A percentile compares a stretch with the other conserved stretches of the same genome.
These are phyloP conservation scores for Yarrowia sp. DNA, from an alignment of 805 yeast genomes.

Conservation along the genomic window DNA sequence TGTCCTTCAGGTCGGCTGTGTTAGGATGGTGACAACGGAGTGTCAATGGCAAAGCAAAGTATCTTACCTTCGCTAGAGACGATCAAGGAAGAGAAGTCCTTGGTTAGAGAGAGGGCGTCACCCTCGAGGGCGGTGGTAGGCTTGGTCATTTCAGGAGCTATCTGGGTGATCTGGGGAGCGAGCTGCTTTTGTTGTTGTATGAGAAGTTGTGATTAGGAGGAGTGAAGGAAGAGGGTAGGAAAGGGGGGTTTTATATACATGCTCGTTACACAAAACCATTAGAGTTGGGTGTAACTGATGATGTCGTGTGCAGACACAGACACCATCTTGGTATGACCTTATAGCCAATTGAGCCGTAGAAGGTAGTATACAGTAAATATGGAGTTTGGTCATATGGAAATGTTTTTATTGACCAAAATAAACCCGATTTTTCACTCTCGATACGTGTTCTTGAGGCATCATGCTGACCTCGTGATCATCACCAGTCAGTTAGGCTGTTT, in stretches of 20 bases:
- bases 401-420: too few relatives aligned
- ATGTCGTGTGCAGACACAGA: not conserved
- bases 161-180: not conserved
- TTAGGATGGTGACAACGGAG: not conserved
- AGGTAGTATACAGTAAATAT: too few relatives aligned
- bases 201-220: not conserved
- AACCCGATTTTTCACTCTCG: too few relatives aligned
- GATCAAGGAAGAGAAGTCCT: not conserved
- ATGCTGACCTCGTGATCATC: not conserved
- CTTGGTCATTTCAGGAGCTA: conserved; percentile 21
- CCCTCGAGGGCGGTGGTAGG: not conserved
- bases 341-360: too few relatives aligned
- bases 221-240: not conserved
- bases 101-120: not conserved
- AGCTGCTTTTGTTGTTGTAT: conserved; percentile 3
- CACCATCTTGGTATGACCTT: too few relatives aligned
- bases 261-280: not conserved
- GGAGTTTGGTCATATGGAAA: too few relatives aligned
- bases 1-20: conserved; percentile 24
- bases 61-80: conserved; percentile 22
- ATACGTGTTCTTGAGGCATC: too few relatives aligned
- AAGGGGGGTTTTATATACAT: not conserved
- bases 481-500: not conserved
- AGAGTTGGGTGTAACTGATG: not conserved
- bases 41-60: not conserved